Base-by-base conservation (phyloP, 1,139 yeast genomes). In the Taiozyma sp. region DNA sequence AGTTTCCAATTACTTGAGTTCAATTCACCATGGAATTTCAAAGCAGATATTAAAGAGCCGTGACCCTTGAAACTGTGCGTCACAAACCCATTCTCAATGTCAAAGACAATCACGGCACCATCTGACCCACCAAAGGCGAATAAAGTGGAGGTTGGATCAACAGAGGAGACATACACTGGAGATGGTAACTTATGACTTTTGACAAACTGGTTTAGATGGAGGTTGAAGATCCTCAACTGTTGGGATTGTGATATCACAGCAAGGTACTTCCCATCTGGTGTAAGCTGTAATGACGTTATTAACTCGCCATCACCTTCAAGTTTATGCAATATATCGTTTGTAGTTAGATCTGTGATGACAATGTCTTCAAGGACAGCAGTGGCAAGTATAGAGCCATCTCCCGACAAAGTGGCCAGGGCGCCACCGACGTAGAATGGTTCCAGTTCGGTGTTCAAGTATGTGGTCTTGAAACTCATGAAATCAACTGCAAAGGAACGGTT, bases 101-200 rank as follows among this genome's bases (percentile, higher is more conserved):
- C 99, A 87, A 96, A 90, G 2, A 95, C 96, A 47, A 89, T 84
- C 22, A 91, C 87, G 42, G 83, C 80, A 47, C 99, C 98, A 66
- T 95, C 99, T 0, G 97, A 87, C 46, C 96, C 93, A 47, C 99
- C 99, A 62, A 95, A 84, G 39, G 97, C 96, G 63, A 91, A 81
- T 47, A 93, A 73, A 5, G 96, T 81, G 16, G 96, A 86, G 0
- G 97, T 89, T 6, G 80, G 67, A 66, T 93, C 99, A 34, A 80
- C 80, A 14, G 85, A 75, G 51, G 90, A 78, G 21, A 89, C 85
- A 66, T 88, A 88, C 1, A 88, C 87, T 1, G 98, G 97, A 1
- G 97, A 82, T 4, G 87, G 72, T 50, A 85, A 64, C 64, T 80
- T 84, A 68, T 76, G 75, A 22, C 73, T 70, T 66, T 76, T 87